Base-by-base conservation (phyloP, 1,284 basidiomycete species). In the Amylostereum chailletii region DNA sequence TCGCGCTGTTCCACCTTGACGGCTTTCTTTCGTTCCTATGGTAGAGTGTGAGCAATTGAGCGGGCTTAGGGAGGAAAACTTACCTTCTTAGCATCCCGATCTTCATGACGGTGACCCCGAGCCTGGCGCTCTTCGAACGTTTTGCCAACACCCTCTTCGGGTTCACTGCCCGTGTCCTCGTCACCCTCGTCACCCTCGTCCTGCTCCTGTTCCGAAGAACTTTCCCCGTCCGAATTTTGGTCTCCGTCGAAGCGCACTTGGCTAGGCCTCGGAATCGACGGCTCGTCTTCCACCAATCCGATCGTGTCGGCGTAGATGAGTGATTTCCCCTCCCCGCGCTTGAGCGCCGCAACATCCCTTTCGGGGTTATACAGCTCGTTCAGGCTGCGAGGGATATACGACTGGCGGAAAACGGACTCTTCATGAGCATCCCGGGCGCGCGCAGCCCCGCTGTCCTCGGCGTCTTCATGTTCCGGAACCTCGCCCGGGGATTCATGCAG, bases 321-420 rank as follows among this genome's bases (percentile, higher is more conserved):
- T 42, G 76, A 75, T 46, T 74, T 69, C 5, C 83, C 81, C 47
- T 86, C 79, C 1, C 92, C 91, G 5, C 78, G 69, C 34, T 73
- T 73, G 39, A 94, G 70, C 27, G 78, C 75, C 34, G 81, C 89
- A 10, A 91, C 83, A 61, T 96, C 94, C 29, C 93, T 76, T 62
- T 97, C 94, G 0, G 92, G 90, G 63, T 97, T 91, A 61, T 86
- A 91, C 3, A 97, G 86, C 60, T 96, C 91, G 55, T 91, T 90
- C 33, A 97, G 71, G 9, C 82, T 86, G 29, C 94, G 83, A n/a
- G 94, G 94, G 55, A 97, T 97, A 66, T 91, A 96, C 0, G 90
- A 89, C 31, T 76, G 75, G 65, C 91, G 69, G 72, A 97, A 97
- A 11, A 97, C 82, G 6, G 80, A 78, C 62, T 96, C 92, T 61